Evolutionary conservation across 257 asterid species (phyloP).

Genomic region (Ehretia macrophylla): DNA sequence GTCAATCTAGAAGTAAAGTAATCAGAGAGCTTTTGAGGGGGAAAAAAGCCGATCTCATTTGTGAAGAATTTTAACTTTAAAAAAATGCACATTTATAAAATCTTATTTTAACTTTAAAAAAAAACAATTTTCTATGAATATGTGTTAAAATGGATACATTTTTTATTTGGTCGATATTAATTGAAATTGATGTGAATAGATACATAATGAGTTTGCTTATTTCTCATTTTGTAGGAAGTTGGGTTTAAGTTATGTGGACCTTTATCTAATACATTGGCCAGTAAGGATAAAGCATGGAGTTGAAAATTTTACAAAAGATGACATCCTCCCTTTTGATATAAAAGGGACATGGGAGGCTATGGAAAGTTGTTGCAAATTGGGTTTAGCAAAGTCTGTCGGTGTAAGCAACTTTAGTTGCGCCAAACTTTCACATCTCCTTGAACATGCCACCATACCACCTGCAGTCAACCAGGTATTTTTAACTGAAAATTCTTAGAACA

Average conservation of each 20-base stretch:
- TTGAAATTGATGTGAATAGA: too few relatives aligned
- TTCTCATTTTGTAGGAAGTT: slow-evolving; percentile 31
- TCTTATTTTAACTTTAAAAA: too few relatives aligned
- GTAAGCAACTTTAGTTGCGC: slow-evolving; percentile 61
- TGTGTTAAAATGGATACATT: background rate
- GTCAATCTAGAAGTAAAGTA: too few relatives aligned
- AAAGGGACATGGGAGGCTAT: slow-evolving; percentile 60
- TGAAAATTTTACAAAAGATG: slow-evolving; percentile 25
- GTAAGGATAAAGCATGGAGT: slow-evolving; percentile 34
- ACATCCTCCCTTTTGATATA: slow-evolving; percentile 33
- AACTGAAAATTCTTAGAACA: too few relatives aligned
- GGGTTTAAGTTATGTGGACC: slow-evolving; percentile 51
- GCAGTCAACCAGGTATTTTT: slow-evolving; percentile 51
- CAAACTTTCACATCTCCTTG: slow-evolving; percentile 27
- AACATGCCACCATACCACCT: slow-evolving; percentile 49
- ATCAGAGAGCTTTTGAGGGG: too few relatives aligned
- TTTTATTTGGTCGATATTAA: too few relatives aligned
- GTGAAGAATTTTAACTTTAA: too few relatives aligned
- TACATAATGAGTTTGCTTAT: background rate
- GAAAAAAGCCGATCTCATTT: too few relatives aligned
- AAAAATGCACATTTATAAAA: too few relatives aligned
- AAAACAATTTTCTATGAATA: too few relatives aligned
- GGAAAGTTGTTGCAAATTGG: slow-evolving; percentile 59
- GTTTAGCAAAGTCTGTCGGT: slow-evolving; percentile 63
- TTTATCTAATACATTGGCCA: slow-evolving; percentile 56